phyloP scores from a whole-genome alignment of 768 basidiomycete species.

The Epithele typhae region DNA sequence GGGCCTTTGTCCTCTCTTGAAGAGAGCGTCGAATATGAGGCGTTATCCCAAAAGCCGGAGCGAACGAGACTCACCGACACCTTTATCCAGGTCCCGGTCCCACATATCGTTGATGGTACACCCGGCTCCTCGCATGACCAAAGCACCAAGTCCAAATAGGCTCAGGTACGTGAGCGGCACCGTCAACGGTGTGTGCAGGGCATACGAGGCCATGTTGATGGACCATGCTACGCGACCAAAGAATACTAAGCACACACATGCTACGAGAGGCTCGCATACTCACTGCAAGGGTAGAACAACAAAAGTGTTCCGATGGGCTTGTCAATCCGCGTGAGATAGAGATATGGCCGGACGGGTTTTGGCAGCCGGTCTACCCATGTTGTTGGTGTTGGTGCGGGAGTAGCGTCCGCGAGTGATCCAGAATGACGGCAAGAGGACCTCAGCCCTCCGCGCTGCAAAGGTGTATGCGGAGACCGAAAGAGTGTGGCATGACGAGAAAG shows the following conservation, averaged over 20 bases:
- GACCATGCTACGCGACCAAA: conserved; percentile 76
- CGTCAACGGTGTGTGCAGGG: conserved; percentile 59
- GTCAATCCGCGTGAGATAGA: conserved; percentile 85
- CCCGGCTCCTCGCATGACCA: conserved; percentile 96
- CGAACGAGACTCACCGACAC: conserved; percentile 64
- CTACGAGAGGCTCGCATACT: conserved; percentile 25
- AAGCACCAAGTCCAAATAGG: conserved; percentile 84
- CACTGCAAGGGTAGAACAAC: conserved; percentile 92
- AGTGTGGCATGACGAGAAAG: no score
- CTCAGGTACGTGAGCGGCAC: conserved; percentile 71
- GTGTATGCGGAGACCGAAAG: no score
- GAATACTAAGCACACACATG: neutral
- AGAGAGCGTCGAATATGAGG: no score
- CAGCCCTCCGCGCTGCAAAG: neutral
- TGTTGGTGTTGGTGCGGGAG: conserved; percentile 19
- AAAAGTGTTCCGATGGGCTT: conserved; percentile 94
- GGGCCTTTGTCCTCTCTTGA: conserved; percentile 76
- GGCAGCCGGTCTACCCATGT: conserved; percentile 73
- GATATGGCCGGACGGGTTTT: conserved; percentile 62
- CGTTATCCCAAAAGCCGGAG: neutral
- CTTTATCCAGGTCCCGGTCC: conserved; percentile 89
- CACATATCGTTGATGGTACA: conserved; percentile 99
- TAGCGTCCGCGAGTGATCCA: conserved; percentile 9
- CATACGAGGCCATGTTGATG: conserved; percentile 94
- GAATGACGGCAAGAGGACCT: conserved; percentile 1